Conservation (phyloP, 768 basidiomycete genomes). For the Boletus sensibilis region DNA sequence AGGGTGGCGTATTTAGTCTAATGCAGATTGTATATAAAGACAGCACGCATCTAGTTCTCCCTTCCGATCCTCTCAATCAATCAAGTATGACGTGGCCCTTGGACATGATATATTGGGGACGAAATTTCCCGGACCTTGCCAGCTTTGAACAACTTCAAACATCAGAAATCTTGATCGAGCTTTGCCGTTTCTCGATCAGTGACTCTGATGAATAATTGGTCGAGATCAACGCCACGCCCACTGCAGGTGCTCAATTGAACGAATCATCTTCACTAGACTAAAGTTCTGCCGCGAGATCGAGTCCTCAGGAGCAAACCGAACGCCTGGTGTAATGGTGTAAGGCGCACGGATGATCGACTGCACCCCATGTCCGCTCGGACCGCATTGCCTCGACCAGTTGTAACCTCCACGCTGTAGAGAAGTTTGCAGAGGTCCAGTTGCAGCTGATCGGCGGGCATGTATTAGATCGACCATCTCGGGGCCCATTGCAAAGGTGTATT, state of each 20-base stretch:
- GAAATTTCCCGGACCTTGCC: too few species aligned
- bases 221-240: background rate
- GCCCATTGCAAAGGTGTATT: background rate
- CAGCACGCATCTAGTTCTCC: background rate
- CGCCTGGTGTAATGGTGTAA: background rate
- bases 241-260: background rate
- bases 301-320: background rate
- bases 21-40: background rate
- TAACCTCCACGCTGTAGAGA: background rate
- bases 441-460: background rate
- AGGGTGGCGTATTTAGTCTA: background rate
- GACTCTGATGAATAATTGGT: background rate
- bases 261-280: background rate
- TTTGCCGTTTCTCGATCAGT: background rate
- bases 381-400: background rate
- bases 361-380: background rate
- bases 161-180: background rate
- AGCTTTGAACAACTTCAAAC: background rate
- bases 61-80: background rate
- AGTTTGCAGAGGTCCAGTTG: background rate
- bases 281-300: background rate
- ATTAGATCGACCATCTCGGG: background rate
- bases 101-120: background rate
- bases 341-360: background rate
- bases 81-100: background rate